Base-by-base conservation (phyloP, 176 grass and related monocot species). In the Pontederia crassipes region DNA sequence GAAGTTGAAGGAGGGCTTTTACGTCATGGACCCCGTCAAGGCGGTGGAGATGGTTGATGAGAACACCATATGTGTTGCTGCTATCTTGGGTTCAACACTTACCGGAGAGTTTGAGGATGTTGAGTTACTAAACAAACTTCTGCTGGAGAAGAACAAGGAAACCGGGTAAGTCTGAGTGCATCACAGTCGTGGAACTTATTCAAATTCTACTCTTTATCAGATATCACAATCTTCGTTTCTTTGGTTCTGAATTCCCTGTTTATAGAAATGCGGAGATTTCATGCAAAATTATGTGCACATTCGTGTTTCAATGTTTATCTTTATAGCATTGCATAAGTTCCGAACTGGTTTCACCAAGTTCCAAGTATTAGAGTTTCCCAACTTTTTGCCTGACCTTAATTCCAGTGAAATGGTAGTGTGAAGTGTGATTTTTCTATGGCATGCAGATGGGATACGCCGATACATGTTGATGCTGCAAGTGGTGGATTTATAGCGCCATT, bases 31-130 rank as follows among this genome's bases (percentile, higher is more conserved):
- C 75, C 89, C 89, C 48, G 50, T 50, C n/a, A 93, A 93, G 63
- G 89, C 89, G 59, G 75, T 87, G 64, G 89, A 87, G 17, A 79
- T 87, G 80, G 89, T 93, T 12, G 89, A 93, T 65, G 89, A 93
- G 75, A 84, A 84, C 56, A 93, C 89, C 13, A 77, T 93, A 12
- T 93, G 89, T 66, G 83, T 93, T 45, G 89, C 89, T 9, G 83
- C 83, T 56, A 93, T 93, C 65, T 67, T 93, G 74, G 89, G 89
- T 8, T 93, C 83, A 52, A 93, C 89, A 54, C 77, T 93, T 11
- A 93, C 77, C 0, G 89, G 83, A 59, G 89, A 93, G 58, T 93
- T 87, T 51, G 89, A 87, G 72, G 89, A 87, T 71, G 80, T 93
- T 12, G 78, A 81, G 18, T 46, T 20, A 26, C 57, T 93, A 52